Evolutionary conservation across 2,329 filamentous ascomycete species (phyloP).

Genomic region (Elsinoe necatrix): DNA sequence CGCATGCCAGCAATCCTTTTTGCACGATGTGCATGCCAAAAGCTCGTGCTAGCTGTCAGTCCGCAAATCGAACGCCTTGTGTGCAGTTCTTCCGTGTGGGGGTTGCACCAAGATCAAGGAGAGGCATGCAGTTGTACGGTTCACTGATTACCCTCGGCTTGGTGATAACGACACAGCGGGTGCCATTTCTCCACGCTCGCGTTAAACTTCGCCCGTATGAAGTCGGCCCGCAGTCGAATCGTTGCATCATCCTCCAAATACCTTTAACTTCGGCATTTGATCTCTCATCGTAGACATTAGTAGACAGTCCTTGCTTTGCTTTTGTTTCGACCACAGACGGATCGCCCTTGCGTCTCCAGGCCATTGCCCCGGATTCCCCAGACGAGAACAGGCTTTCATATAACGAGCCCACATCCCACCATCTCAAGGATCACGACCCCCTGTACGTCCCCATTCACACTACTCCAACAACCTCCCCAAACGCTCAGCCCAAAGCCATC

Average conservation of each 20-base stretch:
- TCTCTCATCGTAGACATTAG: background rate
- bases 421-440: background rate
- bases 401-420: background rate
- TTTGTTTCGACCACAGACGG: conserved; percentile 5
- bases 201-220: background rate
- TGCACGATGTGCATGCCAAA: background rate
- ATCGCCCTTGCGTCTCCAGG: conserved; percentile 4
- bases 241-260: conserved; percentile 13
- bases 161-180: background rate
- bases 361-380: conserved; percentile 4
- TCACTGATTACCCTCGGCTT: conserved; percentile 4
- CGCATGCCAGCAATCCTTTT: background rate
- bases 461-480: background rate
- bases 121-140: background rate
- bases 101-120: background rate
- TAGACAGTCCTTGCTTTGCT: conserved; percentile 4
- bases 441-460: background rate
- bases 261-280: background rate
- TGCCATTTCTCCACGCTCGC: background rate
- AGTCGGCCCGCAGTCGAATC: background rate
- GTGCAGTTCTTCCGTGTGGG: conserved; percentile 2
- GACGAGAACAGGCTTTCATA: background rate
- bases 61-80: background rate
- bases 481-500: background rate
- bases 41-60: background rate